Evolutionary conservation across 257 asterid species (phyloP).

Genomic region (Capsicum chinense): DNA sequence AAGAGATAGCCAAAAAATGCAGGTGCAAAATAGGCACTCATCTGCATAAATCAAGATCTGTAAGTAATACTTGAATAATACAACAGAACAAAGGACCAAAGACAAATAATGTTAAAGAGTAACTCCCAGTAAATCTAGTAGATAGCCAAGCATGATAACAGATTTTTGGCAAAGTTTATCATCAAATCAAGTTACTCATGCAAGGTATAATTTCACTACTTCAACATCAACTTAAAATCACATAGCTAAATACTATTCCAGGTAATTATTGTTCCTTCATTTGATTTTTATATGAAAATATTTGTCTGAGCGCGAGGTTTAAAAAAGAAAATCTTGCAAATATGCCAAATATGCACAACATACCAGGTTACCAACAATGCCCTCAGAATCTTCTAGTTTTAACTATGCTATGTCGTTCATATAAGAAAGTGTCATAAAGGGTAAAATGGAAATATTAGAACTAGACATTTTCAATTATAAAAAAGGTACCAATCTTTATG

Average conservation of each 20-base stretch:
- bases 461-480: not conserved
- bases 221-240: not conserved
- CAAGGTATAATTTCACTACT: not conserved
- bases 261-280: not conserved
- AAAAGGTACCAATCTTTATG: not conserved
- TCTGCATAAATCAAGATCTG: slow-evolving; percentile 51
- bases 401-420: not conserved
- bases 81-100: slow-evolving; percentile 2
- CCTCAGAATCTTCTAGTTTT: not conserved
- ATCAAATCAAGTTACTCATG: not conserved
- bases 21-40: slow-evolving; percentile 96
- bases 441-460: not conserved
- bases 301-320: not conserved
- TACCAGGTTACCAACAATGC: not conserved
- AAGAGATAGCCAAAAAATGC: slow-evolving; percentile 88
- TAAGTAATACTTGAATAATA: slow-evolving; percentile 18
- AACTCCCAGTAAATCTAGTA: slow-evolving; percentile 7
- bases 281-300: slow-evolving; percentile 12
- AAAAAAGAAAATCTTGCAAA: not conserved
- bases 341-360: slow-evolving; percentile 5
- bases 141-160: not conserved
- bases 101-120: not conserved
- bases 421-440: not conserved
- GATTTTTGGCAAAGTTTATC: not conserved
- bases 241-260: not conserved